phyloP scores from a whole-genome alignment of 768 basidiomycete genomes.

The Austroboletus festivus region DNA sequence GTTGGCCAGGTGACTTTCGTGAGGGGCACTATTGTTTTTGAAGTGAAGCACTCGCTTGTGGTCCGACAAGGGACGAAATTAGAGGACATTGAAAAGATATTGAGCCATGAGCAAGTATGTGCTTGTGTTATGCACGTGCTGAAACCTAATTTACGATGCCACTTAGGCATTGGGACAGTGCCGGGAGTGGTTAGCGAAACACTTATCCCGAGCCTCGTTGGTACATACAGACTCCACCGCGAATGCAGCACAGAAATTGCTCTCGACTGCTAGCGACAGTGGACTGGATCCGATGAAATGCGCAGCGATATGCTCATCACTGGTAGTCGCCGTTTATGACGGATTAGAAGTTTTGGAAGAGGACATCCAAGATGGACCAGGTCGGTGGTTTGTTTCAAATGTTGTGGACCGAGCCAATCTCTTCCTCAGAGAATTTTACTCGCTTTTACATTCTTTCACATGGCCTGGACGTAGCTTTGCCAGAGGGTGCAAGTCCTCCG shows the following conservation, averaged over 20 bases:
- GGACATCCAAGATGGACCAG: conserved; percentile 58
- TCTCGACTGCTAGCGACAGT: conserved; percentile 29
- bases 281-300: conserved; percentile 43
- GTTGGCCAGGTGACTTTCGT: conserved; percentile 47
- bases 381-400: conserved; percentile 2
- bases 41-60: conserved; percentile 68
- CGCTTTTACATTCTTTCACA: conserved; percentile 62
- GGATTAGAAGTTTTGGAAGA: conserved; percentile 59
- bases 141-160: background rate
- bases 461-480: conserved; percentile 30
- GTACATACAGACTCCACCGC: conserved; percentile 72
- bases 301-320: conserved; percentile 73
- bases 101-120: conserved; percentile 80
- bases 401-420: background rate
- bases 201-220: conserved; percentile 50
- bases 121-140: conserved; percentile 1
- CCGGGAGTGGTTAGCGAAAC: conserved; percentile 49
- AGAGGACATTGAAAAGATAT: conserved; percentile 51
- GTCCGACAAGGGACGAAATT: conserved; percentile 56
- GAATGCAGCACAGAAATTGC: conserved; percentile 51
- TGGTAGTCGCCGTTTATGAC: conserved; percentile 57
- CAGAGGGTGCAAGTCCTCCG: conserved; percentile 20
- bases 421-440: conserved; percentile 56
- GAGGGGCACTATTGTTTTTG: conserved; percentile 55
- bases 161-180: conserved; percentile 77